Base-by-base conservation (phyloP, 2,329 filamentous ascomycete species). In the Aspergillus eucalypticola region DNA sequence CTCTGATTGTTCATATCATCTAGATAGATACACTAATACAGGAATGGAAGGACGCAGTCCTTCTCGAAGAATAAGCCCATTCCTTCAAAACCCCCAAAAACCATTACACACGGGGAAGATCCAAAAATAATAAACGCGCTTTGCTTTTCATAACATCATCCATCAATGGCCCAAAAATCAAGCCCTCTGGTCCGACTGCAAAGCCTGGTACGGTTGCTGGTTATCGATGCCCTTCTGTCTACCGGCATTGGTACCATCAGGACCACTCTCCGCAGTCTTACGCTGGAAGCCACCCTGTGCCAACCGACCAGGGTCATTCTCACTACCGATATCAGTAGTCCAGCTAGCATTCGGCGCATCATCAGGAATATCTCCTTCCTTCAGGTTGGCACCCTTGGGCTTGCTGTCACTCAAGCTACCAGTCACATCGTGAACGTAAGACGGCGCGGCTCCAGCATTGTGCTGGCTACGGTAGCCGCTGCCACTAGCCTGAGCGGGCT, bases 281-380 rank as follows among this genome's bases (percentile, higher is more conserved):
- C 66, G 71, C 66, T 76, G 68, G 64, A 78, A 76, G 38, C 68
- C 66, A 29, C 66, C 69, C 66, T 77, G 71, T 6, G 83, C 84
- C 17, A 74, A 66, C 29, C 84, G 75, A 2, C 80, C 81, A 3
- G 86, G 85, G 66, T 88, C 86, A 42, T 85, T 78, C 63, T 81
- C 72, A 2, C 77, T 77, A 2, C 85, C 85, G 61, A 87, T 82
- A 23, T 84, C 81, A 13, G 75, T 72, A 23, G 69, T 79, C 70
- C 81, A 86, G 66, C 81, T 83, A 35, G 79, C 81, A 60, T 84
- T 85, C 23, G 76, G 75, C 8, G 71, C 73, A 46, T 76, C 71
- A 27, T 71, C 67, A 25, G 77, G 72, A 59, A 82, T 80, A 1
- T 75, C 79, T 23, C 80, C 81, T 63, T 85, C 82, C 1, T 68